Percentiles rank a stretch among this genome's conserved stretches.
phyloP scores from a whole-genome alignment of 345 rosid species.

The Erucastrum elatum region DNA sequence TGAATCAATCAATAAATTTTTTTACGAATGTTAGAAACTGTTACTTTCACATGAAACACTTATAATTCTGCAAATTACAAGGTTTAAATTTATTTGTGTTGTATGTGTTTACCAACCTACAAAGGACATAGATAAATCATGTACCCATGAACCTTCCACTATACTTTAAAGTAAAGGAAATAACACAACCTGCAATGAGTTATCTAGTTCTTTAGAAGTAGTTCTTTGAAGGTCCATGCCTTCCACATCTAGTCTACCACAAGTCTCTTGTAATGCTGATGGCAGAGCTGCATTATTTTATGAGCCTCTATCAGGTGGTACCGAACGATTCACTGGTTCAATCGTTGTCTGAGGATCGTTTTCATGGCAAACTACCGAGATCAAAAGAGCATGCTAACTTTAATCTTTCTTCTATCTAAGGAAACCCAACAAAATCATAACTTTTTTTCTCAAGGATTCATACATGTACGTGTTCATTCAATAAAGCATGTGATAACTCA shows the following conservation, averaged over 20 bases:
- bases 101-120: slow-evolving; percentile 74
- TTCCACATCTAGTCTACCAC: slow-evolving; percentile 35
- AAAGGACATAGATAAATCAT: neutral
- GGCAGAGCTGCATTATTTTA: slow-evolving; percentile 33
- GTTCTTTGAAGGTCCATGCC: slow-evolving; percentile 38
- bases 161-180: neutral
- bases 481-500: neutral
- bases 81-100: too few species aligned
- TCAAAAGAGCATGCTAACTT: neutral
- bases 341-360: neutral
- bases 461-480: neutral
- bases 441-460: neutral
- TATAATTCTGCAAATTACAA: too few species aligned
- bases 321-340: slow-evolving; percentile 34
- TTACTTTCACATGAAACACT: too few species aligned
- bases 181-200: slow-evolving; percentile 60
- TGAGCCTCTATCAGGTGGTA: slow-evolving; percentile 44
- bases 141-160: neutral
- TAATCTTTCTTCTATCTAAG: neutral
- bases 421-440: neutral
- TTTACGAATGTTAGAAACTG: too few species aligned
- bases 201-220: neutral
- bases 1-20: too few species aligned
- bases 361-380: neutral
- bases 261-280: slow-evolving; percentile 49